Base-by-base conservation (phyloP, 2,329 filamentous ascomycete genomes). In the Pseudogymnoascus sp. region DNA sequence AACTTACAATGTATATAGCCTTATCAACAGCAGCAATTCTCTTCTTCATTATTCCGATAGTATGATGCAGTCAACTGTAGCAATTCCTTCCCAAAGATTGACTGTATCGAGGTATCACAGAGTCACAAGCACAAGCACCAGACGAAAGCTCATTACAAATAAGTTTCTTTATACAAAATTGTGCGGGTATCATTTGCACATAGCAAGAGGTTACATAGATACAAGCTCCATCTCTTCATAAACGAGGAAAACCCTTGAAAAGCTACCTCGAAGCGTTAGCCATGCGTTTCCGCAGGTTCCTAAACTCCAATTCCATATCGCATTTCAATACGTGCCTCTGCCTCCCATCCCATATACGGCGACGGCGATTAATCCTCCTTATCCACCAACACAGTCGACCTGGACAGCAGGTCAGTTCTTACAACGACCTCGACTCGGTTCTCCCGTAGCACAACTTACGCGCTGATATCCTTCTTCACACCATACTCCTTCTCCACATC, bases 401-500 rank as follows among this genome's bases (percentile, higher is more conserved):
- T 55, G 16, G 31, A 12, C n/a, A 33, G n/a, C 49, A 55, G 49
- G 49, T 55, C 28, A 55, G 49, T 21, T 33, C 28, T 21, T 9
- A 12, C 2, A 21, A n/a, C 25, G 28, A 33, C 12, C 16, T 55
- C n/a, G 9, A 12, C 49, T 33, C 12, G 8, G 3, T 33, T 33
- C 28, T 12, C 31, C 21, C 21, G 5, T 9, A 12, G 43, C 35
- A 60, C 60, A 52, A 69, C 69, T 67, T 63, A 71, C 71, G 63
- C 67, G 64, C 66, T 65, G 18, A 62, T 58, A 28, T 67, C 66
- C 49, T 69, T 68, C 16, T 58, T 66, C 16, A 38, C 62, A 5
- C 21, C 43, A 49, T 70, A 69, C 63, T 67, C 69, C 61, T 67
- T 68, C 21, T 71, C 69, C 3, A 70, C 62, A 70, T 72, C 69